A percentile compares a stretch with the other conserved stretches of the same genome.
Conservation (phyloP, 2,329 filamentous ascomycete species). For the Cercospora sp. region DNA sequence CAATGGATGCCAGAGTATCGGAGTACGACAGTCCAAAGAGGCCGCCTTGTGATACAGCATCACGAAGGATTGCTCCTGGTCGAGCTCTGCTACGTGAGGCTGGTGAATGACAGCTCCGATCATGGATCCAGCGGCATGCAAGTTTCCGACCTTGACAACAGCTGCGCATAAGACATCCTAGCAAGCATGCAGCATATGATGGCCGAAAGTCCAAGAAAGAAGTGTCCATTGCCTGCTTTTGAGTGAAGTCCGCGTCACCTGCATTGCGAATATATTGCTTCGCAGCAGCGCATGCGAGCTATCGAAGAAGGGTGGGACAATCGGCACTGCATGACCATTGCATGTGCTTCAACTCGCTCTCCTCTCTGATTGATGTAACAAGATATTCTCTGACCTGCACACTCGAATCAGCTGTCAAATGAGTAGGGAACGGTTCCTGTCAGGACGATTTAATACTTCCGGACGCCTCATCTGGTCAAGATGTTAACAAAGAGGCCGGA, state of each 20-base stretch:
- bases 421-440: not conserved
- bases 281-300: slow-evolving; percentile 7
- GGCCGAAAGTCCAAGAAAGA: not conserved
- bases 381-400: not conserved
- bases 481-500: not conserved
- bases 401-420: not conserved
- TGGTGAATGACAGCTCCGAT: not conserved
- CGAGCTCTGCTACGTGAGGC: not conserved
- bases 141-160: slow-evolving; percentile 16
- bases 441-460: not conserved
- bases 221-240: slow-evolving; percentile 3
- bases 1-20: not conserved
- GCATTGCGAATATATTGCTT: slow-evolving; percentile 15
- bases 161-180: slow-evolving; percentile 2
- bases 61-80: not conserved
- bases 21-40: not conserved
- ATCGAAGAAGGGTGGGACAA: slow-evolving; percentile 3
- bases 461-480: not conserved
- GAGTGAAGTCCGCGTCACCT: not conserved
- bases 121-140: slow-evolving; percentile 5
- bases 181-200: not conserved
- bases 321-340: slow-evolving; percentile 1
- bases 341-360: not conserved
- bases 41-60: not conserved
- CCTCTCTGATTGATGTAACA: not conserved